Base-by-base conservation (phyloP, 345 rosid genomes). In the Cardamine chenopodiifolia region DNA sequence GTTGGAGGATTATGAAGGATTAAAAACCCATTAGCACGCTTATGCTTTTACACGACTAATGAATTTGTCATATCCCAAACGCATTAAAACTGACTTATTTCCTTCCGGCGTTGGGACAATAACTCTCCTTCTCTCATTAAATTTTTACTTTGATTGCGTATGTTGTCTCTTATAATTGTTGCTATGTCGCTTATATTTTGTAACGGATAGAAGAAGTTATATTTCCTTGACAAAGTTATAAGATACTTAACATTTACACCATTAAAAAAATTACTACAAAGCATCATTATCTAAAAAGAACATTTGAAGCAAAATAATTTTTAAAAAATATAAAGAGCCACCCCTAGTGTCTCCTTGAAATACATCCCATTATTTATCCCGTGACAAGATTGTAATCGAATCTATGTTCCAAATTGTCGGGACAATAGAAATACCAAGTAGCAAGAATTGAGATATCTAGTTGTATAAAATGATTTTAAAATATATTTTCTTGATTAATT, bases 341-440 rank as follows among this genome's bases (percentile, higher is more conserved):
- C 17, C 17, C 47, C 2, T 35, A 18, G 28, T 19, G 3, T n/a
- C 29, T 11, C 15, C 45, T 34, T 34, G 19, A 12, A 7, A 11
- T 19, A 60, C 8, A 60, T 3, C 0, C 12, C 19, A 15, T 28
- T 7, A 14, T 29, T 8, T 19, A 59, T 35, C 17, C 3, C 9
- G 17, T 6, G 49, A 7, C 12, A 28, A 25, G 4, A 29, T 7
- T 31, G 20, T 22, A 49, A 66, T 66, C 70, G 44, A 65, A 66
- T 32, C 45, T 13, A 22, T 37, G 18, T 20, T 37, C 65, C 31
- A 60, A 37, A 12, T 37, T 60, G 65, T 2, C 3, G 22, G 23
- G 62, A 57, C 8, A 57, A 12, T 4, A 13, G 7, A 25, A 17
- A 68, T 39, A 71, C 42, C 75, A 72, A 61, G 53, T 71, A 37